phyloP scores from a whole-genome alignment of 305 asterid genomes.

The Fraxinus dipetala region DNA sequence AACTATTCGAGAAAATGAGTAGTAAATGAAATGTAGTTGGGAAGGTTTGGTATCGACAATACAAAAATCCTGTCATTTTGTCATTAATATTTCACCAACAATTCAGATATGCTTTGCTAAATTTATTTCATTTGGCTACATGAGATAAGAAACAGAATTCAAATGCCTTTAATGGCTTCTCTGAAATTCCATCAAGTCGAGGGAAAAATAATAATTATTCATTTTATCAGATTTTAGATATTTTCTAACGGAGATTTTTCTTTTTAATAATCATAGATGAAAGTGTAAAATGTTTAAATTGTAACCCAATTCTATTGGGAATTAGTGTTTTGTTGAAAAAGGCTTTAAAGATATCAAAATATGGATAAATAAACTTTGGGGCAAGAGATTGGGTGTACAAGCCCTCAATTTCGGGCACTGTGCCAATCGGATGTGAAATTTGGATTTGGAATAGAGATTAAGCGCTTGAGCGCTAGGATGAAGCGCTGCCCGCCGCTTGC shows the following conservation, averaged over 20 bases:
- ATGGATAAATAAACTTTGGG: no score
- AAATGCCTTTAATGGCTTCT: not conserved
- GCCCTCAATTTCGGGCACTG: no score
- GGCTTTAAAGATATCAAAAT: no score
- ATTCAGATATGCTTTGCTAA: not conserved
- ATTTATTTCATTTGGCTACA: not conserved
- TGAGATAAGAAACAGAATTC: no score
- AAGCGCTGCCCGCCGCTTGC: no score
- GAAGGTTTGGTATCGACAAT: slow-evolving; percentile 22
- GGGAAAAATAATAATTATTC: not conserved
- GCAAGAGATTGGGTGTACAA: no score
- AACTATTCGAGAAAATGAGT: slow-evolving; percentile 30
- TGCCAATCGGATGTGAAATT: no score
- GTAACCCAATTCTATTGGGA: no score
- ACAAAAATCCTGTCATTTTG: slow-evolving; percentile 7
- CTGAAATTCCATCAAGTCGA: not conserved
- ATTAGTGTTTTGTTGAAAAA: no score
- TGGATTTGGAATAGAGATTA: no score
- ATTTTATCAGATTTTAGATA: not conserved
- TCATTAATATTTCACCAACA: slow-evolving; percentile 32
- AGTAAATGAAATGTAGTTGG: slow-evolving; percentile 42
- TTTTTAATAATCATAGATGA: not conserved
- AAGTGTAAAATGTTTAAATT: not conserved
- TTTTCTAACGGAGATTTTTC: not conserved
- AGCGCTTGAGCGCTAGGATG: no score